These are phyloP conservation scores for Euphorbia celastroides DNA, from an alignment of 441 rosid species.

Conservation along the genomic window DNA sequence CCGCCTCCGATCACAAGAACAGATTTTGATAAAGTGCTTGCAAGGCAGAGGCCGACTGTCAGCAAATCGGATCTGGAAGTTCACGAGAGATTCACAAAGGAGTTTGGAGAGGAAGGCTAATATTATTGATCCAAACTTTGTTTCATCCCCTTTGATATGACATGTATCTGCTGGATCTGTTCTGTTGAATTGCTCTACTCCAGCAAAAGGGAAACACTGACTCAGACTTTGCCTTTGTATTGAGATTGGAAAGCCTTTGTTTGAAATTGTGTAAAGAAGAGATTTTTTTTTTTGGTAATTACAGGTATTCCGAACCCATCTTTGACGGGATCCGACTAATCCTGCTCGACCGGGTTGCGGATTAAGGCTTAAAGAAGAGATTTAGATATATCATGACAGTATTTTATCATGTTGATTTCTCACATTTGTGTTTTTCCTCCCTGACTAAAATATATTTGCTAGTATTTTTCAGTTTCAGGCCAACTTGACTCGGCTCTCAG, in stretches of 20 bases:
- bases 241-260: constrained; percentile 28
- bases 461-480: background rate
- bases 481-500: background rate
- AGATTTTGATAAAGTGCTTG: constrained; percentile 96
- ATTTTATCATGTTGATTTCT: background rate
- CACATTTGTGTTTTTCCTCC: background rate
- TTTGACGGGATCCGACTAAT: too few relatives aligned
- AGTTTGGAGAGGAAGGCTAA: constrained; percentile 99
- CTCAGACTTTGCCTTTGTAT: constrained; percentile 35
- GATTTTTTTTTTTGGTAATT: too few relatives aligned
- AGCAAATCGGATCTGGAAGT: constrained; percentile 91
- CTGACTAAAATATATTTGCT: background rate
- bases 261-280: constrained; percentile 43
- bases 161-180: constrained; percentile 33
- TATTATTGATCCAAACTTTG: constrained; percentile 25
- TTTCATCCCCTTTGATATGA: constrained; percentile 33
- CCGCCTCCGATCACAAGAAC: constrained; percentile 83
- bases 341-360: too few relatives aligned
- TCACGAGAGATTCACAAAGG: constrained; percentile 96
- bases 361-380: constrained; percentile 46
- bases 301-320: too few relatives aligned
- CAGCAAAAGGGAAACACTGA: constrained; percentile 27
- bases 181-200: constrained; percentile 22
- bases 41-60: constrained; percentile 96
- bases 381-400: constrained; percentile 15